phyloP scores from a whole-genome alignment of 768 basidiomycete genomes.

The Boletellus emodensis region DNA sequence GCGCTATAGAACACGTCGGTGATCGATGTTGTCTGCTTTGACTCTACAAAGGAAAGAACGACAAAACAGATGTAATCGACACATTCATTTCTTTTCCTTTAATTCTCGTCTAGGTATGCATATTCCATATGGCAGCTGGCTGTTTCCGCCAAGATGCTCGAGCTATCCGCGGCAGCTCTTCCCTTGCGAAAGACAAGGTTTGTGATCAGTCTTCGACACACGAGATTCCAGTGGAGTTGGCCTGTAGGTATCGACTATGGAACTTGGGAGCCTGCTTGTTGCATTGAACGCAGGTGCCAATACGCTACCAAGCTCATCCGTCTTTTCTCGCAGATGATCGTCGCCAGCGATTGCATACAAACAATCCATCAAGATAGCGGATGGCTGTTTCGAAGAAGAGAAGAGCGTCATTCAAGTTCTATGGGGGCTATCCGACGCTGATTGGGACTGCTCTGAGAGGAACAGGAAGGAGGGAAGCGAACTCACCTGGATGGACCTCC shows the following conservation, averaged over 20 bases:
- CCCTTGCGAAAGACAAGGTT: not conserved
- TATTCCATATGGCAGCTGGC: slow-evolving; percentile 81
- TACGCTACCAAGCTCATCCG: slow-evolving; percentile 68
- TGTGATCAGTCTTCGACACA: not conserved
- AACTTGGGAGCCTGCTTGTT: slow-evolving; percentile 66
- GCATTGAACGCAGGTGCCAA: slow-evolving; percentile 73
- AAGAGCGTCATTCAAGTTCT: slow-evolving; percentile 29
- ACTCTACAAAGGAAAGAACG: not conserved
- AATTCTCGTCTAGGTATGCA: slow-evolving; percentile 72
- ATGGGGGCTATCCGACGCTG: not conserved
- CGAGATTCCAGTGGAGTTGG: slow-evolving; percentile 21
- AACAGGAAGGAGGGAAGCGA: not conserved
- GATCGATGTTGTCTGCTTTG: slow-evolving; percentile 45
- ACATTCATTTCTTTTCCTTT: slow-evolving; percentile 67
- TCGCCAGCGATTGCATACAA: slow-evolving; percentile 76
- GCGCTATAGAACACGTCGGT: slow-evolving; percentile 45
- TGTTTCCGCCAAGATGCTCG: slow-evolving; percentile 66
- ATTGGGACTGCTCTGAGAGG: not conserved
- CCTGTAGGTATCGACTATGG: slow-evolving; percentile 63
- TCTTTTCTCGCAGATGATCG: slow-evolving; percentile 57
- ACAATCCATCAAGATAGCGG: slow-evolving; percentile 81
- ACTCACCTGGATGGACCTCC: no score
- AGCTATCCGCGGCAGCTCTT: not conserved
- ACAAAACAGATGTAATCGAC: slow-evolving; percentile 46
- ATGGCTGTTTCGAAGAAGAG: slow-evolving; percentile 85